Base-by-base conservation (phyloP, 192 early-diverging fungal genomes). In the Nowakowskiella sp. region DNA sequence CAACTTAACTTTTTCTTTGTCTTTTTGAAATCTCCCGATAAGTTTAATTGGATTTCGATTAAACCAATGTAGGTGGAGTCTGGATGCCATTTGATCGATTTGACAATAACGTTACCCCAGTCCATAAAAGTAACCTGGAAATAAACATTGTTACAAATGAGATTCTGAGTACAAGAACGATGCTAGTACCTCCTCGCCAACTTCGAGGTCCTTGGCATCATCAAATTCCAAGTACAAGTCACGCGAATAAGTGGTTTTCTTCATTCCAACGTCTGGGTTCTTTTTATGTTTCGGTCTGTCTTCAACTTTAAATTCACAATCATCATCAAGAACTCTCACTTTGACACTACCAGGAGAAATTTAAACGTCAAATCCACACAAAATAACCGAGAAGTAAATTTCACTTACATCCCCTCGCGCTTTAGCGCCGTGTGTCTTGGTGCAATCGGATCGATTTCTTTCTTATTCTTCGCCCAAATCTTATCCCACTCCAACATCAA, bases 1-100 rank as follows among this genome's bases (percentile, higher is more conserved):
- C 96, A 99, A 1, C 94, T 94, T 46, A 99, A 64, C 84, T 98
- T 98, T 83, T 92, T 95, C 77, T 97, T 92, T 49, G 96, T 99
- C 65, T 88, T 86, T 65, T 95, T 97, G 61, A 94, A 94, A 65
- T 99, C 94, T 48, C 92, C 92, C 29, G 84, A 87, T 51, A 95
- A 78, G 63, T 97, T 83, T 42, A 97, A 65, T 43, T 80, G 73
- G 45, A 92, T 58, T 22, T 82, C 74, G 19, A 92, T 67, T 21
- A 42, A 49, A 0, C 60, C 73, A 16, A 96, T 85, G 16, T 67
- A 49, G 22, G 68, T 71, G 10, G 56, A 51, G 46, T 76, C 76
- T 0, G 30, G 65, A 25, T 36, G 23, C 70, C 82, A 81, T 44
- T 83, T 66, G 50, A 97, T 78, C 8, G 71, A 62, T 50, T 84